Conservation (phyloP, 768 basidiomycete species). For the Serendipita sp. region DNA sequence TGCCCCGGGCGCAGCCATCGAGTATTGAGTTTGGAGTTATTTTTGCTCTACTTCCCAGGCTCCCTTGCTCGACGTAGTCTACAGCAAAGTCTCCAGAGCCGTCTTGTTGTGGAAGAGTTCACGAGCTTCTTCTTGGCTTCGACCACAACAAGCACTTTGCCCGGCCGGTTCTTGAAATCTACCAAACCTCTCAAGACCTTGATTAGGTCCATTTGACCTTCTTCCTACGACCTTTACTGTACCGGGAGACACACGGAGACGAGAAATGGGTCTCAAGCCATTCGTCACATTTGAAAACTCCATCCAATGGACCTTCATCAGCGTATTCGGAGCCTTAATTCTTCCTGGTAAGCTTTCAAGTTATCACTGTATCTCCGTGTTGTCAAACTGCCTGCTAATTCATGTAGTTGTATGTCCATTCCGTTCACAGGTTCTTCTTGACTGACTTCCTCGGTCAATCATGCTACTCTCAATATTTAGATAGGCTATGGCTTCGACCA, state of each 20-base stretch:
- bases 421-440: background rate
- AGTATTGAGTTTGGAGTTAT: no score
- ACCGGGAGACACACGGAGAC: background rate
- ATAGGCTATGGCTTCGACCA: constrained; percentile 10
- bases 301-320: constrained; percentile 18
- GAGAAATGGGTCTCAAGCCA: constrained; percentile 5
- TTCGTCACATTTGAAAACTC: constrained; percentile 1
- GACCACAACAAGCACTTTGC: background rate
- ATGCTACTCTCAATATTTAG: background rate
- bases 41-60: no score
- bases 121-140: background rate
- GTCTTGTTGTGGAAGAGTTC: background rate
- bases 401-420: constrained; percentile 8
- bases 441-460: background rate
- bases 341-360: constrained; percentile 13
- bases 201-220: background rate
- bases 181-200: background rate
- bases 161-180: no score
- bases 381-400: background rate
- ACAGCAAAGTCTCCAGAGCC: background rate
- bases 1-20: no score
- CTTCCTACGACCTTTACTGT: background rate
- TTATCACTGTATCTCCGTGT: background rate
- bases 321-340: constrained; percentile 21
- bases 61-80: no score